Percentiles rank a stretch among this genome's conserved stretches.
Evolutionary conservation across 371 early-diverging fungal genomes (phyloP).

Genomic region (Mucor velutinosus): DNA sequence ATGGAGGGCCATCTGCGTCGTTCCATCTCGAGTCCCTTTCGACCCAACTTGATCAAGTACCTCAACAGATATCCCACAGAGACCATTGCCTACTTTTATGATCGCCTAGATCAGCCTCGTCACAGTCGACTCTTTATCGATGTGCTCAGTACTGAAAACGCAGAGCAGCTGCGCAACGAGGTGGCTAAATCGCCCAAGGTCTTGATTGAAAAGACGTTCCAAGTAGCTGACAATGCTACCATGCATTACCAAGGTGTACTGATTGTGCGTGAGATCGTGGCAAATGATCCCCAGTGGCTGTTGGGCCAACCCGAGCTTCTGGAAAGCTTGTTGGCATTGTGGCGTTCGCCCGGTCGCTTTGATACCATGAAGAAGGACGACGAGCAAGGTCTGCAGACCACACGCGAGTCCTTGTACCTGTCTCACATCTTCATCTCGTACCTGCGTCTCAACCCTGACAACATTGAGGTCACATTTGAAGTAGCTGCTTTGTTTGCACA

Average conservation of each 20-base stretch:
- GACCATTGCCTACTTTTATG: slow-evolving; percentile 83
- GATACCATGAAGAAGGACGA: slow-evolving; percentile 58
- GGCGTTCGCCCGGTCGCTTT: slow-evolving; percentile 60
- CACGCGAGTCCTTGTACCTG: slow-evolving; percentile 58
- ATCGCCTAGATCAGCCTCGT: slow-evolving; percentile 61
- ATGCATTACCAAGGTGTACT: slow-evolving; percentile 65
- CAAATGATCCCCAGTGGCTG: slow-evolving; percentile 66
- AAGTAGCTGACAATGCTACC: slow-evolving; percentile 9
- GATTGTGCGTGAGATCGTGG: slow-evolving; percentile 62
- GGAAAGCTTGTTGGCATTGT: slow-evolving; percentile 58
- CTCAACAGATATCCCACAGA: slow-evolving; percentile 87
- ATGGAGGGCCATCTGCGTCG: slow-evolving; percentile 86
- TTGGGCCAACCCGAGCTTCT: slow-evolving; percentile 47
- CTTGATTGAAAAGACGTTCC: slow-evolving; percentile 63
- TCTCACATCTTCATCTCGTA: slow-evolving; percentile 61
- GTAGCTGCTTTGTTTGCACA: slow-evolving; percentile 72
- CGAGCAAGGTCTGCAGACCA: slow-evolving; percentile 45
- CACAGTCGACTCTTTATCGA: slow-evolving; percentile 73
- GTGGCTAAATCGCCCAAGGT: slow-evolving; percentile 62
- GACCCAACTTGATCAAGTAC: slow-evolving; percentile 87
- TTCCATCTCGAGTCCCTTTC: slow-evolving; percentile 89
- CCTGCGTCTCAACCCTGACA: slow-evolving; percentile 58
- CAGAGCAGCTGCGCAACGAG: slow-evolving; percentile 71
- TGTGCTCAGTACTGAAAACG: slow-evolving; percentile 65
- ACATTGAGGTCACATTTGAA: slow-evolving; percentile 75